phyloP scores from a whole-genome alignment of 2,329 filamentous ascomycete species.

The Tolypocladium cylindrosporum region DNA sequence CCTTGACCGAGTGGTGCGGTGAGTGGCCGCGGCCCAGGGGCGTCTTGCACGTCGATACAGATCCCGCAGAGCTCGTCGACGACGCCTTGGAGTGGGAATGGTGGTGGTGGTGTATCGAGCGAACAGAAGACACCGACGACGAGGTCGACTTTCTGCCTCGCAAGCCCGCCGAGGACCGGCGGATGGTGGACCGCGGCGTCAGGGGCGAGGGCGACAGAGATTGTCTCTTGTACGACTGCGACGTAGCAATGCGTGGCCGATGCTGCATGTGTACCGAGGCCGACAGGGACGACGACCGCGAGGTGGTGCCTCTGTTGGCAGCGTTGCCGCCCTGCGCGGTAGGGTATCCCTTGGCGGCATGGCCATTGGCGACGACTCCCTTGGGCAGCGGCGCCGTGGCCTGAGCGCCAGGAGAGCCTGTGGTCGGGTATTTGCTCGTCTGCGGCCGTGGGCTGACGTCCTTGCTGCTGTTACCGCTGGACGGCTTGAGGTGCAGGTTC shows the following conservation, averaged over 20 bases:
- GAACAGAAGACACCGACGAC: conserved; percentile 85
- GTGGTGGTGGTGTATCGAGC: conserved; percentile 79
- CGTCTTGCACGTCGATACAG: conserved; percentile 60
- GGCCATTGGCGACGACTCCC: conserved; percentile 42
- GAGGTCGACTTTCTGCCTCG: conserved; percentile 92
- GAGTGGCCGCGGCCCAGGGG: conserved; percentile 56
- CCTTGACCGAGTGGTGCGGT: conserved; percentile 85
- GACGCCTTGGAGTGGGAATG: conserved; percentile 91
- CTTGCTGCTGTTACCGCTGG: conserved; percentile 33
- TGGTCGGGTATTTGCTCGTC: conserved; percentile 45
- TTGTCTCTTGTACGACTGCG: conserved; percentile 53
- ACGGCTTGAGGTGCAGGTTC: conserved; percentile 43
- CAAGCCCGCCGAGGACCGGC: conserved; percentile 72
- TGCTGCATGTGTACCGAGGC: conserved; percentile 16
- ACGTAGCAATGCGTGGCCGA: conserved; percentile 20
- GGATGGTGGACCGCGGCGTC: conserved; percentile 78
- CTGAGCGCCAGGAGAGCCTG: conserved; percentile 22
- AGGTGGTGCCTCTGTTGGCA: conserved; percentile 10
- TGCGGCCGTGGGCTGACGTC: conserved; percentile 49
- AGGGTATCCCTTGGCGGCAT: conserved; percentile 18
- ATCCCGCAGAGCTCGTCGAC: conserved; percentile 76
- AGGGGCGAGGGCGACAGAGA: conserved; percentile 80
- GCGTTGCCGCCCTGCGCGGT: conserved; percentile 8
- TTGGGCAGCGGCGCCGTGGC: conserved; percentile 37
- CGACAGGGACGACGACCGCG: conserved; percentile 10